Base-by-base conservation (phyloP, 2,329 filamentous ascomycete genomes). In the Fusarium sp. region DNA sequence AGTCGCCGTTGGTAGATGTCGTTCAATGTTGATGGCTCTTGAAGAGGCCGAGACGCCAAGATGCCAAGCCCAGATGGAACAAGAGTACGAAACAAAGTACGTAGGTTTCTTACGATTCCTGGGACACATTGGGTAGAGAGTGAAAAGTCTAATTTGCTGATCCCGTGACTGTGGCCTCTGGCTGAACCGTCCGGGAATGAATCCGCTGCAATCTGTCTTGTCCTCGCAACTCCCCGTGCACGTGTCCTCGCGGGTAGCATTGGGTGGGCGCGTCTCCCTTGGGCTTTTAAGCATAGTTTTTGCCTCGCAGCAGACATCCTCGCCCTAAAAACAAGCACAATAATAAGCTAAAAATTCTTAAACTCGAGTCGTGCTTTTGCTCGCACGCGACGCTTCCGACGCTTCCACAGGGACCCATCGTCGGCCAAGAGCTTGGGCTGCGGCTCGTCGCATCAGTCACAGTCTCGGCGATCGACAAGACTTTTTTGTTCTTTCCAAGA, bases 391-490 rank as follows among this genome's bases (percentile, higher is more conserved):
- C 53, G 40, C 18, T 13, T 30, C 12, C 27, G 10, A 13, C 34
- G 9, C 34, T 36, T 13, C 13, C 34, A 23, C 23, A 34, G 31
- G 9, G 9, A 34, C 9, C 12, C 31, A 34, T 12, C 34, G 16
- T 12, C 18, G 6, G 2, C 46, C 4, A n/a, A 18, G n/a, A 36
- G 30, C 34, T 44, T 16, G 39, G 30, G 31, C 30, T 18, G 41
- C 54, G 54, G 54, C 54, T 48, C 41, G 31, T 39, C 53, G 53
- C 41, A 57, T 46, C 53, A 56, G 12, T 12, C 10, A 30, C 13
- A 30, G 27, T 48, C 54, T 57, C 23, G 54, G 54, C 59, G 59
- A 68, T 67, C 62, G 48, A 31, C 54, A 57, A 57, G 54, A 39
- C 34, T 57, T 48, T 47, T n/a, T n/a, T 39, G 12, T n/a, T 13